Conservation (phyloP, 805 yeast species). For the Wickerhamiella kazuoi region DNA sequence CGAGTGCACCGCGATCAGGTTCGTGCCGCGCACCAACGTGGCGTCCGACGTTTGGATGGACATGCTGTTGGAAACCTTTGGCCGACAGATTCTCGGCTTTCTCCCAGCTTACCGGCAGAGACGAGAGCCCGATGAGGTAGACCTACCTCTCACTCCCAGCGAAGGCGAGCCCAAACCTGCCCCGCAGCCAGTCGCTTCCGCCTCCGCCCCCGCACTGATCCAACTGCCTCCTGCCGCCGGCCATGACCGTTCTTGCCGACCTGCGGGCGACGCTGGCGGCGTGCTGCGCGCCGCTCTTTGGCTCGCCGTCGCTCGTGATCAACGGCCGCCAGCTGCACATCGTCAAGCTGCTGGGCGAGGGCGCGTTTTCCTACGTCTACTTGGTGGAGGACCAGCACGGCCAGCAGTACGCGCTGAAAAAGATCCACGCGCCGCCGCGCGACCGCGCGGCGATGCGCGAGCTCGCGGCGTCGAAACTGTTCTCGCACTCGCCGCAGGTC, state of each 20-base stretch:
- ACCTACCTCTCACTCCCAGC: too few relatives aligned
- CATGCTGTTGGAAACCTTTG: too few relatives aligned
- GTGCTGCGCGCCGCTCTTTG: constrained; percentile 24
- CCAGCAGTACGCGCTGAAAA: constrained; percentile 53
- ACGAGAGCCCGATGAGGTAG: too few relatives aligned
- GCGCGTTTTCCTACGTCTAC: constrained; percentile 77
- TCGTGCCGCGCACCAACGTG: constrained; percentile 41
- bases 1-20: constrained; percentile 91
- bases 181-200: too few relatives aligned
- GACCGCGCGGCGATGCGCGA: constrained; percentile 70
- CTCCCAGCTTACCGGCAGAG: too few relatives aligned
- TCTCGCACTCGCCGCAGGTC: constrained; percentile 43
- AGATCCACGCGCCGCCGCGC: constrained; percentile 57
- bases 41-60: constrained; percentile 25
- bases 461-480: constrained; percentile 55
- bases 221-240: too few relatives aligned
- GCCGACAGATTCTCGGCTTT: too few relatives aligned
- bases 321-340: constrained; percentile 48
- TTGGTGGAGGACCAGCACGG: constrained; percentile 39
- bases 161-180: too few relatives aligned
- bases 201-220: too few relatives aligned
- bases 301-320: constrained; percentile 37
- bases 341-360: constrained; percentile 66
- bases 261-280: constrained; percentile 18
- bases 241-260: constrained; percentile 10